phyloP scores from a whole-genome alignment of 352 stramenopile species.

The Phytophthora meadii region DNA sequence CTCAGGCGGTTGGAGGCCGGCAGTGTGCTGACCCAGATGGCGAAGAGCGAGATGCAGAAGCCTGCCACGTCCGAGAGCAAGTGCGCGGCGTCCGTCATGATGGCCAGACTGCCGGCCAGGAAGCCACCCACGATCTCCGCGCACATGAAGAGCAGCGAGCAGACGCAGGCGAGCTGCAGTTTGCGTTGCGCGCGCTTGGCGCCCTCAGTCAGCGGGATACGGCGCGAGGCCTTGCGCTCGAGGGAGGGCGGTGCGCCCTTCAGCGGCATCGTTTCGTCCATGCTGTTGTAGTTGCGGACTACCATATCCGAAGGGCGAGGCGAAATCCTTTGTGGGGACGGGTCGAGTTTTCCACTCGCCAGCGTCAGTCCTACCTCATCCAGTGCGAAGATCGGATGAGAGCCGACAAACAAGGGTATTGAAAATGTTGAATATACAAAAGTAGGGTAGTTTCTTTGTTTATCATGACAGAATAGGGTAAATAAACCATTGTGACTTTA shows the following conservation, averaged over 20 bases:
- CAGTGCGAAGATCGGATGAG: slow-evolving; percentile 13
- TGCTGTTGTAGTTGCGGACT: slow-evolving; percentile 48
- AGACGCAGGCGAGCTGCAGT: slow-evolving; percentile 70
- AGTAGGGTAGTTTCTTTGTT: too few species aligned
- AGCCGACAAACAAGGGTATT: not conserved
- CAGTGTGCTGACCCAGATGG: slow-evolving; percentile 71
- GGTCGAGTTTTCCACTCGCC: slow-evolving; percentile 1
- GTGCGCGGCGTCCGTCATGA: slow-evolving; percentile 92
- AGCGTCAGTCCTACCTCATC: slow-evolving; percentile 12
- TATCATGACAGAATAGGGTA: too few species aligned
- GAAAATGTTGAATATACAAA: not conserved
- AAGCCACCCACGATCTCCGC: slow-evolving; percentile 96
- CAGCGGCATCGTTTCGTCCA: slow-evolving; percentile 66
- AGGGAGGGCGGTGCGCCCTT: slow-evolving; percentile 34
- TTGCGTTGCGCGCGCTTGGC: slow-evolving; percentile 70
- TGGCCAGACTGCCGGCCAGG: slow-evolving; percentile 92
- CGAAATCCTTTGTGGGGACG: slow-evolving; percentile 35
- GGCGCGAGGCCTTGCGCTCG: slow-evolving; percentile 39
- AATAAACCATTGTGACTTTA: too few species aligned
- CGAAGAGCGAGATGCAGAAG: slow-evolving; percentile 82
- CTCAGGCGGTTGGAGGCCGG: slow-evolving; percentile 84
- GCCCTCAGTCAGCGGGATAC: slow-evolving; percentile 60
- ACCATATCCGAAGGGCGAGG: slow-evolving; percentile 9
- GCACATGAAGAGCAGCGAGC: slow-evolving; percentile 94
- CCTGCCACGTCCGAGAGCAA: slow-evolving; percentile 76